phyloP scores from a whole-genome alignment of 768 basidiomycete genomes.

The Clitopilus hobsonii region DNA sequence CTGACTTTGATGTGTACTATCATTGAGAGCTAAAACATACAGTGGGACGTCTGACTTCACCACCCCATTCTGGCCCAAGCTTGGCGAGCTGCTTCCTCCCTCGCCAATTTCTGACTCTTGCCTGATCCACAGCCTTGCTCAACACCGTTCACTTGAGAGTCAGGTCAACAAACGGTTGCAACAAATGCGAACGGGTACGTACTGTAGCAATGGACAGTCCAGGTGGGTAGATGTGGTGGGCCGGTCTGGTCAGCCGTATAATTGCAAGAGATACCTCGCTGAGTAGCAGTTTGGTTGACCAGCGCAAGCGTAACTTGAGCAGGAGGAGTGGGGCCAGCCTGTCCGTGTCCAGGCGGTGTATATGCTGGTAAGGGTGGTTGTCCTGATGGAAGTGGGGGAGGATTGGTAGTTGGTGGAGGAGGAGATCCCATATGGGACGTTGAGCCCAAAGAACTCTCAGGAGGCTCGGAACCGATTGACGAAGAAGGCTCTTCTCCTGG shows the following conservation, averaged over 20 bases:
- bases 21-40: no score
- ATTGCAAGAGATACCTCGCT: conserved; percentile 36
- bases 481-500: conserved; percentile 22
- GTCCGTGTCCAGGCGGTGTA: conserved; percentile 13
- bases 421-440: conserved; percentile 7
- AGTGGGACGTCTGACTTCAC: conserved; percentile 26
- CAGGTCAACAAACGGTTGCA: not conserved
- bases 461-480: conserved; percentile 1
- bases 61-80: conserved; percentile 53
- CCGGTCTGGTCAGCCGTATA: conserved; percentile 46
- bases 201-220: conserved; percentile 54
- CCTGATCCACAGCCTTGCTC: conserved; percentile 46
- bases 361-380: conserved; percentile 5
- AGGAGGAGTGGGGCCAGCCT: conserved; percentile 16
- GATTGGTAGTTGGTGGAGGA: conserved; percentile 20
- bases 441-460: conserved; percentile 8
- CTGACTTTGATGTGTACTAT: no score
- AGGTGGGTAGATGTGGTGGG: conserved; percentile 50
- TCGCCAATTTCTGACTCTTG: conserved; percentile 61
- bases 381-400: conserved; percentile 17
- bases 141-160: conserved; percentile 41
- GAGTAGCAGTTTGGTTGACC: conserved; percentile 49
- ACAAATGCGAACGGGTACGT: conserved; percentile 15
- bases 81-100: conserved; percentile 61
- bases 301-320: conserved; percentile 30